Base-by-base conservation (phyloP, 2,329 filamentous ascomycete genomes). In the Stagonosporopsis vannaccii region DNA sequence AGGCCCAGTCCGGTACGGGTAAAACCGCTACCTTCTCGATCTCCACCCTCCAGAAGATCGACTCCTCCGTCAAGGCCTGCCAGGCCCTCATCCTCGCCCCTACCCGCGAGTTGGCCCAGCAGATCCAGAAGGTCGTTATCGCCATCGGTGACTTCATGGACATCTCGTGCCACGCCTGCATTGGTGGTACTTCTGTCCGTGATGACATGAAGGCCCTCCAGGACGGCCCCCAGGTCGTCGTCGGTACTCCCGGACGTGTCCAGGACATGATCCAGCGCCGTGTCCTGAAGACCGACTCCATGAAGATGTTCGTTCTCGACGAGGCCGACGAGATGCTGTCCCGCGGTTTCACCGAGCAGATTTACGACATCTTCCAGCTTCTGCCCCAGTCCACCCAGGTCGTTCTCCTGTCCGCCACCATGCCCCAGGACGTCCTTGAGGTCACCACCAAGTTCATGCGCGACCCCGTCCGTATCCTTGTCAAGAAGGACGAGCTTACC, bases 401-500 rank as follows among this genome's bases (percentile, higher is more conserved):
- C 68, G 94, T 98, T 69, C 91, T 99, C 56, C 88, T 99, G 53
- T 98, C 95, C 58, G 95, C 95, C 75, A 99, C 95, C 79, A 96
- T 99, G 89, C 95, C 95, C 75, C 92, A 97, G 85, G 95, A 99
- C 77, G 95, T 99, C 62, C 89, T 99, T 60, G 95, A 99, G 85
- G 93, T 99, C 77, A 99, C 95, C 77, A 98, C 94, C 83, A 97
- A 97, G 85, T 99, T 99, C 87, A 99, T 99, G 95, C 93, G 92
- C 74, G 95, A 99, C 82, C 95, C 95, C 69, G 91, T 99, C 80
- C 93, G 95, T 77, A 98, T 99, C 77, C 87, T 99, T 71, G 95
- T 99, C 82, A 99, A 99, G 90, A 97, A 97, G 88, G 94, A 96
- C 77, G 95, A 99, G 80, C 89, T 99, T 80, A 99, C 95, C 76